phyloP scores from a whole-genome alignment of 2,329 filamentous ascomycete species.

The Hymenoscyphus fraxineus region DNA sequence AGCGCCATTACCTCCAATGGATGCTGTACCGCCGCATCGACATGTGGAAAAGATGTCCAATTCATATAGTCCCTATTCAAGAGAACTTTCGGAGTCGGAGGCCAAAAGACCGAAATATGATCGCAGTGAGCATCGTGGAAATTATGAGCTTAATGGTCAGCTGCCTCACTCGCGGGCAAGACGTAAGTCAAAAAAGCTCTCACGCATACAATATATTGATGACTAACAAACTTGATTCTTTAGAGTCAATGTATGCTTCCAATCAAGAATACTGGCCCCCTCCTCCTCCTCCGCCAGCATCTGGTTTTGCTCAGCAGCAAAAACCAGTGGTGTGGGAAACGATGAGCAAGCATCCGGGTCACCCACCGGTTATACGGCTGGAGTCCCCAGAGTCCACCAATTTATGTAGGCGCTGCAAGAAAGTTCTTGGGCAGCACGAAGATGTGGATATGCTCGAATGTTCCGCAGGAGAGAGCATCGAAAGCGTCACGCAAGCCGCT shows the following conservation, averaged over 20 bases:
- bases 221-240: constrained; percentile 17
- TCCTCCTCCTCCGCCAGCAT: constrained; percentile 10
- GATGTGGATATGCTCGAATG: constrained; percentile 18
- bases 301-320: constrained; percentile 7
- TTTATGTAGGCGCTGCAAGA: constrained; percentile 28
- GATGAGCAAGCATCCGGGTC: constrained; percentile 3
- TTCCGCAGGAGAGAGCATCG: constrained; percentile 22
- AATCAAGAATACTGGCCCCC: constrained; percentile 16
- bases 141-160: constrained; percentile 19
- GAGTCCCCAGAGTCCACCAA: constrained; percentile 17
- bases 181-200: constrained; percentile 17
- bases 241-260: constrained; percentile 21
- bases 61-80: constrained; percentile 15
- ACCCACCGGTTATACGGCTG: constrained; percentile 3
- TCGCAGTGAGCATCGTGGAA: constrained; percentile 22
- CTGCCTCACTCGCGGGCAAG: constrained; percentile 15
- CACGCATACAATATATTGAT: constrained; percentile 9
- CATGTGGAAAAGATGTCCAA: constrained; percentile 13
- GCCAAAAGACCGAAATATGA: constrained; percentile 27
- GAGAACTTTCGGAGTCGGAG: constrained; percentile 19
- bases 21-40: constrained; percentile 19
- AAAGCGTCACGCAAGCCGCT: constrained; percentile 25
- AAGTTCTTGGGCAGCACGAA: constrained; percentile 19
- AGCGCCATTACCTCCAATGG: constrained; percentile 28
- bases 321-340: constrained; percentile 14